Base-by-base conservation (phyloP, 2,329 filamentous ascomycete species). In the Peltaster fructicola region DNA sequence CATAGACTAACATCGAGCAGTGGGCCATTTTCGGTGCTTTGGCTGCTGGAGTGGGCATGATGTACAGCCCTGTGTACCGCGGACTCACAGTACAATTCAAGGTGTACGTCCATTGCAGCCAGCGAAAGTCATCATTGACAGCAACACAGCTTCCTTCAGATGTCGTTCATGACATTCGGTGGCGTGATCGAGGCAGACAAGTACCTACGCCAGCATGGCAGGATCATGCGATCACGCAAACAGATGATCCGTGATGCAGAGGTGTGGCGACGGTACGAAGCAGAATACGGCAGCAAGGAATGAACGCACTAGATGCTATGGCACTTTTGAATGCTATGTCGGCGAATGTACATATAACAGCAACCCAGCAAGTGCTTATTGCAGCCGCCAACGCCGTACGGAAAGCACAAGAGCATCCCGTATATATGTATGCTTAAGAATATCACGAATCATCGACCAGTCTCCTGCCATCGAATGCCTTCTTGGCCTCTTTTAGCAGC, bases 91-190 rank as follows among this genome's bases (percentile, higher is more conserved):
- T 79, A 24, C 75, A 80, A 44, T 80, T 80, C 52, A 80, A 80
- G 55, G 69, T 76, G 74, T 79, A 62, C 42, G 68, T 54, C 7
- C 13, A 6, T 11, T n/a, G n/a, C n/a, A n/a, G n/a, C n/a, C n/a
- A n/a, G n/a, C n/a, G 8, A 7, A 22, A 22, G 7, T 8, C 10
- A 20, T 7, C 8, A 9, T n/a, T 6, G 15, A 25, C 23, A 12
- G 14, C 14, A 19, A 5, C 14, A 23, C 41, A 84, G 78, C 15
- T 85, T 80, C 44, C 57, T 84, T 9, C 76, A 82, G 48, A 80
- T 82, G 73, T 78, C 73, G n/a, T 73, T 70, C 31, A 84, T 84
- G 77, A 72, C 77, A n/a, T 43, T 80, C 16, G 78, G 78, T 20
- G 63, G 69, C 41, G 77, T 78, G 63, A 62, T 84, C 26, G 74